Percentiles rank a stretch among this genome's conserved stretches.
Evolutionary conservation across 1,139 yeast species (phyloP).

Genomic region (Yamadazyma diospyri): DNA sequence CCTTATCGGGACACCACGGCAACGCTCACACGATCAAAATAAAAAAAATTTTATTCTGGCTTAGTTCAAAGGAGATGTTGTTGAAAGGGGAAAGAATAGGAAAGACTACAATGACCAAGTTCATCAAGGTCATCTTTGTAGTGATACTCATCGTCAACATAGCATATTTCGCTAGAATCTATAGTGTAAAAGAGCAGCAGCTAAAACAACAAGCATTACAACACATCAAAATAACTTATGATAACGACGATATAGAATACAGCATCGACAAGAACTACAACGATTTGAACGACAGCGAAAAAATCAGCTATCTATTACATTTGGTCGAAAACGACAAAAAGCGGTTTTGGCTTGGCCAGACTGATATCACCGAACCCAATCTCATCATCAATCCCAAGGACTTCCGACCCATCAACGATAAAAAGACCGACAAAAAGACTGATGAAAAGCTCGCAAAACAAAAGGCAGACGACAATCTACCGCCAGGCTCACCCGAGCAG

Average conservation of each 20-base stretch:
- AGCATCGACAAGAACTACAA: conserved; percentile 2
- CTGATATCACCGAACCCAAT: conserved; percentile 21
- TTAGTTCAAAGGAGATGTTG: no score
- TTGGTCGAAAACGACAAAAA: conserved; percentile 20
- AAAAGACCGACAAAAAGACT: conserved; percentile 5
- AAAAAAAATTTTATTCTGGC: no score
- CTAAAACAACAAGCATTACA: conserved; percentile 3
- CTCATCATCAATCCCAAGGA: conserved; percentile 20
- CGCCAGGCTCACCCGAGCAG: neutral
- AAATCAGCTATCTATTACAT: conserved; percentile 22
- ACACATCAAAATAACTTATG: conserved; percentile 3
- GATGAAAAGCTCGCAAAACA: neutral
- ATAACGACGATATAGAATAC: conserved; percentile 3
- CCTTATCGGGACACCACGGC: no score
- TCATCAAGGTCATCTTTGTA: conserved; percentile 1
- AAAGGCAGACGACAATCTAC: neutral
- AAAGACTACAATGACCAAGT: no score
- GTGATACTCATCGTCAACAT: conserved; percentile 1
- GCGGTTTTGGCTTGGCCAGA: conserved; percentile 27
- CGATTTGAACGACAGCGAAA: conserved; percentile 21
- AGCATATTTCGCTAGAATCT: conserved; percentile 1
- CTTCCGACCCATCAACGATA: conserved; percentile 17
- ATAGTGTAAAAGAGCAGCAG: conserved; percentile 1
- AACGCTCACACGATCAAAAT: no score
- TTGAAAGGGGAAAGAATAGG: no score